Conservation (phyloP, 2,329 filamentous ascomycete species). For the Fusarium sp. region DNA sequence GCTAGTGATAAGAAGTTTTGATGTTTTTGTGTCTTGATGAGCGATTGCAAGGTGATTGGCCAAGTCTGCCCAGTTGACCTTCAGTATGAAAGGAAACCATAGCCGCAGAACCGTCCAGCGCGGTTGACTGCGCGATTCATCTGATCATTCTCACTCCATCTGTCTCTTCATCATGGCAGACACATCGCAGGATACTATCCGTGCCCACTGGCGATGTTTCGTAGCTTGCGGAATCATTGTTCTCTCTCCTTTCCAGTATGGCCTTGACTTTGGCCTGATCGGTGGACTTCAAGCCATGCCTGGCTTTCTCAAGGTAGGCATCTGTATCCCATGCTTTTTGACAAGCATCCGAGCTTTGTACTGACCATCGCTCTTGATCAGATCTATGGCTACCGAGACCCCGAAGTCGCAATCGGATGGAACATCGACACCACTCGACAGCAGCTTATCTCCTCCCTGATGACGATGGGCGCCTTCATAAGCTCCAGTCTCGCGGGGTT, state of each 20-base stretch:
- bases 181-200: constrained; percentile 26
- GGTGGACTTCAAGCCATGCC: constrained; percentile 37
- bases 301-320: constrained; percentile 29
- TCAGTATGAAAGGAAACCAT: not conserved
- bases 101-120: not conserved
- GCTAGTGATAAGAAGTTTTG: not conserved
- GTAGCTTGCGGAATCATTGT: constrained; percentile 33
- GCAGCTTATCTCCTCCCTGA: constrained; percentile 36
- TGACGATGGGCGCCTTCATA: constrained; percentile 37
- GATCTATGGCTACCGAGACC: constrained; percentile 35
- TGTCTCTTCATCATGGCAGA: constrained; percentile 5
- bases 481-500: constrained; percentile 36
- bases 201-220: constrained; percentile 37
- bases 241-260: constrained; percentile 36
- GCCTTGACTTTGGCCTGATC: constrained; percentile 37
- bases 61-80: not conserved
- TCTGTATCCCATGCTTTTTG: not conserved
- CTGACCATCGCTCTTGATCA: not conserved
- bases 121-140: not conserved
- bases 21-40: not conserved
- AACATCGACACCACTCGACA: constrained; percentile 37
- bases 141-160: not conserved
- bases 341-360: no score
- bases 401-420: constrained; percentile 36
- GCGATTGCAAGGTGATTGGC: not conserved